Evolutionary conservation across 257 asterid species (phyloP).

Genomic region (Penstemon davidsonii): DNA sequence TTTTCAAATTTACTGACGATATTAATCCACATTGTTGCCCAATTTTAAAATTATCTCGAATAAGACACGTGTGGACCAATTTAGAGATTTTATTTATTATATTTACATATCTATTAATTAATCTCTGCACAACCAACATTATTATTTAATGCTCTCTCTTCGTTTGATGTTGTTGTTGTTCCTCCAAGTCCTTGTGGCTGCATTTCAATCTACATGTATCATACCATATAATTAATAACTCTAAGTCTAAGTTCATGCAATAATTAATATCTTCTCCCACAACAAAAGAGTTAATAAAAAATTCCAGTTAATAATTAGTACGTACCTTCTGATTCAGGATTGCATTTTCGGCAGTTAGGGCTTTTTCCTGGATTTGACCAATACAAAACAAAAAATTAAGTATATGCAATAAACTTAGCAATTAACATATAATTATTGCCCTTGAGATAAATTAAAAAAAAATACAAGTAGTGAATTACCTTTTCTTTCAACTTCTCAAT

Average conservation of each 20-base stretch:
- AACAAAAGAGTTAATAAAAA: background rate
- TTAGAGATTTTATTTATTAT: too few species aligned
- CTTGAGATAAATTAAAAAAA: background rate
- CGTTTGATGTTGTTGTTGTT: constrained; percentile 29
- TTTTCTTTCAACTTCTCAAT: constrained; percentile 69
- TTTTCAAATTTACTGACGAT: too few species aligned
- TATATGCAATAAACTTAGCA: too few species aligned
- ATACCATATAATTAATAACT: background rate
- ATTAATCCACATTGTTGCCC: too few species aligned
- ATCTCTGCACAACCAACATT: constrained; percentile 39
- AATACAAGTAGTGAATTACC: constrained; percentile 50
- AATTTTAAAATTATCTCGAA: too few species aligned
- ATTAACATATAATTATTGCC: background rate
- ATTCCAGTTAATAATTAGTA: background rate
- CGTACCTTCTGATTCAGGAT: constrained; percentile 69
- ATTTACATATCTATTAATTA: too few species aligned
- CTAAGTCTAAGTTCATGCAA: background rate
- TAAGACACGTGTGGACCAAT: too few species aligned
- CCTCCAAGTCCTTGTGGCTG: constrained; percentile 25
- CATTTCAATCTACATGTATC: constrained; percentile 36
- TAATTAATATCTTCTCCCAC: too few species aligned
- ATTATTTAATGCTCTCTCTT: constrained; percentile 30
- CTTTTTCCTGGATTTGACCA: constrained; percentile 50
- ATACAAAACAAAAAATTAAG: constrained; percentile 11
- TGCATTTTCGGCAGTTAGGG: constrained; percentile 76